These are phyloP conservation scores for Suhomyces terraborum DNA, from an alignment of 1,139 yeast genomes.

Conservation along the genomic window DNA sequence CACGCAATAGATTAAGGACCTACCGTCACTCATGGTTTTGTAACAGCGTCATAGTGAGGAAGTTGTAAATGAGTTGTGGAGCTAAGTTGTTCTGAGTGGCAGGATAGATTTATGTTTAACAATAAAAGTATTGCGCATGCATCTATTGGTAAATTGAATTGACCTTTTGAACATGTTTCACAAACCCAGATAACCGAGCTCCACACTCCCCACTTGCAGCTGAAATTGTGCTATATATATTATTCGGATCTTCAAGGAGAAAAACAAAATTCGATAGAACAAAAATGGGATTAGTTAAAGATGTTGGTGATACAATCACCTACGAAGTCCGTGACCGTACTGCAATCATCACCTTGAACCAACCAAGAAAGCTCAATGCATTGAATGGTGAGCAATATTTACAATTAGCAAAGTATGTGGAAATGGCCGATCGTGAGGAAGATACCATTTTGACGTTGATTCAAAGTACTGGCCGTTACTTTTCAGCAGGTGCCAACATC, in stretches of 20 bases:
- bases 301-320: slow-evolving; percentile 15
- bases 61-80: too few relatives aligned
- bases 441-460: slow-evolving; percentile 66
- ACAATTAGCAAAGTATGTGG: slow-evolving; percentile 59
- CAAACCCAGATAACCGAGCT: slow-evolving; percentile 9
- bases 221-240: slow-evolving; percentile 10
- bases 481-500: slow-evolving; percentile 87
- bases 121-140: too few relatives aligned
- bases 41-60: too few relatives aligned
- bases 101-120: too few relatives aligned
- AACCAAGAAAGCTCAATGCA: slow-evolving; percentile 68
- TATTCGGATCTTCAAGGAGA: background rate
- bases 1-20: too few relatives aligned
- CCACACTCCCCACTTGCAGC: slow-evolving; percentile 14
- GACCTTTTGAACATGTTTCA: background rate
- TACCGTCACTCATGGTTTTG: too few relatives aligned
- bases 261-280: background rate
- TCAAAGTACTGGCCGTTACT: slow-evolving; percentile 72
- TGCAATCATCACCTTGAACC: slow-evolving; percentile 68
- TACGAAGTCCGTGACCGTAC: slow-evolving; percentile 57
- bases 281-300: slow-evolving; percentile 9
- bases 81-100: too few relatives aligned
- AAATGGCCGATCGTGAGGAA: slow-evolving; percentile 67
- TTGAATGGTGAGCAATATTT: slow-evolving; percentile 67
- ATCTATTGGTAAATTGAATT: background rate